phyloP scores from a whole-genome alignment of 83 land plant species.

The Diphasiastrum complanatum region DNA sequence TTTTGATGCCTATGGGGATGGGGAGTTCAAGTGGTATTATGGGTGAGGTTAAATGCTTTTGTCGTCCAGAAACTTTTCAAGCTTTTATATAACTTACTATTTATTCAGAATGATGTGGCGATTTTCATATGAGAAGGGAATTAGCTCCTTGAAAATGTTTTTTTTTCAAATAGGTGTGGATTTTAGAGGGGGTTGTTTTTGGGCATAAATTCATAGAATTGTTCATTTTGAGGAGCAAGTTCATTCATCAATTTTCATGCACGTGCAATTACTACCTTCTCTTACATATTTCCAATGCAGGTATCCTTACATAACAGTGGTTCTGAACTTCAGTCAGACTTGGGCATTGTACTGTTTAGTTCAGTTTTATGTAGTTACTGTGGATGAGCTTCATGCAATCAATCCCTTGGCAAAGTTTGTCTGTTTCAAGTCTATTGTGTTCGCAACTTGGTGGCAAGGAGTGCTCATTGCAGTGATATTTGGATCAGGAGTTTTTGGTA shows the following conservation, averaged over 20 bases:
- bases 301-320: conserved; percentile 76
- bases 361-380: conserved; percentile 67
- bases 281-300: too few relatives aligned
- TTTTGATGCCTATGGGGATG: conserved; percentile 67
- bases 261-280: too few relatives aligned
- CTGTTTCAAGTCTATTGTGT: conserved; percentile 89
- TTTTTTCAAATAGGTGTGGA: too few relatives aligned
- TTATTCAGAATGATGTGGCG: too few relatives aligned
- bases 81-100: too few relatives aligned
- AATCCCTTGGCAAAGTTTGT: conserved; percentile 81
- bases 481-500: conserved; percentile 30
- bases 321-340: conserved; percentile 88
- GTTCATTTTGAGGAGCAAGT: too few relatives aligned
- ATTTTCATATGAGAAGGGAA: too few relatives aligned
- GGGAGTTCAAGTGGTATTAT: conserved; percentile 76
- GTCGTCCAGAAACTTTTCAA: too few relatives aligned
- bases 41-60: conserved; percentile 48
- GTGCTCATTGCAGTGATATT: conserved; percentile 66
- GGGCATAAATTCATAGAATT: too few relatives aligned
- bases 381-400: conserved; percentile 53
- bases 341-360: conserved; percentile 92
- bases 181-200: too few relatives aligned
- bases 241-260: too few relatives aligned
- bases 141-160: too few relatives aligned
- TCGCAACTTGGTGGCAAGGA: conserved; percentile 99